Evolutionary conservation across 768 basidiomycete species (phyloP).

Genomic region (Phaeotremella fagi): DNA sequence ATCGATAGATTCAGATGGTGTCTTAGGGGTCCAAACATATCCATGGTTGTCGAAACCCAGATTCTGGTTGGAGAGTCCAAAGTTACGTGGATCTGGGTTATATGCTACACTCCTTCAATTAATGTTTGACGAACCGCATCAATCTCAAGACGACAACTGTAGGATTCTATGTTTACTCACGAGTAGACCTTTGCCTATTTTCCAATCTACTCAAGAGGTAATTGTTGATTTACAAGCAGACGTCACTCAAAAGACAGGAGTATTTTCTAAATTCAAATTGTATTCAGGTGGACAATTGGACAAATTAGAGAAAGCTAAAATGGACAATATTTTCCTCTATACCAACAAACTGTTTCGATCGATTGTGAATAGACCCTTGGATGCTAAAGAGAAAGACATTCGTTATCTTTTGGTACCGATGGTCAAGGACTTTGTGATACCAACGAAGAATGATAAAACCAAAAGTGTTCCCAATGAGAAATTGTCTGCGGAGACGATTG

Average conservation of each 20-base stretch:
- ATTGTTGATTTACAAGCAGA: conserved; percentile 3
- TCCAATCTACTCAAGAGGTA: neutral
- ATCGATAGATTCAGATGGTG: too few relatives aligned
- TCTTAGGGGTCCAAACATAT: neutral
- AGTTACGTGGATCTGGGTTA: conserved; percentile 5
- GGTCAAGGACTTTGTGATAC: conserved; percentile 1
- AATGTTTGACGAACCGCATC: neutral
- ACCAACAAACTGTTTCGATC: conserved; percentile 22
- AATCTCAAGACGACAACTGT: neutral
- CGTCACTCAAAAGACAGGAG: conserved; percentile 1
- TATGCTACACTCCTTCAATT: conserved; percentile 18
- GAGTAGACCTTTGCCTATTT: neutral
- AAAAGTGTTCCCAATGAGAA: conserved; percentile 3
- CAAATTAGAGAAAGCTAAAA: conserved; percentile 14
- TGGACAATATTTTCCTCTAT: conserved; percentile 10
- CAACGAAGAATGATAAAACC: neutral
- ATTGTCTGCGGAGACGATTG: neutral
- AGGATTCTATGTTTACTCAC: conserved; percentile 20
- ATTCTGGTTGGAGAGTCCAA: conserved; percentile 9
- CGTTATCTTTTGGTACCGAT: conserved; percentile 31
- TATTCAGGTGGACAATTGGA: conserved; percentile 13
- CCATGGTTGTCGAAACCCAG: neutral
- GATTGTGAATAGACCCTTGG: conserved; percentile 13
- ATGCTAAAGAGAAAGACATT: neutral
- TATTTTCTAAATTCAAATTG: conserved; percentile 7